Percentiles rank a stretch among this genome's conserved stretches.
Conservation (phyloP, 305 asterid genomes). For the Fraxinus baroniana region DNA sequence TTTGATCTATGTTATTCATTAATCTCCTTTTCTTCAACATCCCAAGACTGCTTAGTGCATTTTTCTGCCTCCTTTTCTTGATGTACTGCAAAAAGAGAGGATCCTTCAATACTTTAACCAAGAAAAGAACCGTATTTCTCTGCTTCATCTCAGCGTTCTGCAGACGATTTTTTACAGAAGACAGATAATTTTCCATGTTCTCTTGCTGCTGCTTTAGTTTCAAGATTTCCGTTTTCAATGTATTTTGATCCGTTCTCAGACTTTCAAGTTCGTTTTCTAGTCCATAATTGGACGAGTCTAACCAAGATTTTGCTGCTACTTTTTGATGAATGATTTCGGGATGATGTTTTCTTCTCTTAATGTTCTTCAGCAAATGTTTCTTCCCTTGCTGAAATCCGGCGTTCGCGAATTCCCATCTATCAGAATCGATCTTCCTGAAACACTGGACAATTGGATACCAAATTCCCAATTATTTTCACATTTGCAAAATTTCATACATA, state of each 20-base stretch:
- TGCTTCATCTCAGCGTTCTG: slow-evolving; percentile 27
- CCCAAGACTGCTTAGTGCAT: neutral
- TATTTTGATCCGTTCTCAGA: slow-evolving; percentile 40
- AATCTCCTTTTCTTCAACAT: slow-evolving; percentile 29
- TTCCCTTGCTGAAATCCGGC: slow-evolving; percentile 63
- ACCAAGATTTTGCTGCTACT: slow-evolving; percentile 26
- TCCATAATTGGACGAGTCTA: slow-evolving; percentile 21
- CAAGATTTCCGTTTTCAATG: slow-evolving; percentile 38
- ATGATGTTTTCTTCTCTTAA: slow-evolving; percentile 61
- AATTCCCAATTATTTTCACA: neutral
- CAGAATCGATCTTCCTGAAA: slow-evolving; percentile 73
- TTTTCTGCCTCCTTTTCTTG: slow-evolving; percentile 26
- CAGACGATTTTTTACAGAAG: slow-evolving; percentile 33
- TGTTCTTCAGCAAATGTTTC: slow-evolving; percentile 64
- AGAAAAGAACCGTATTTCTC: slow-evolving; percentile 28
- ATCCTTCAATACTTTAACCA: slow-evolving; percentile 34
- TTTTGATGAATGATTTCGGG: slow-evolving; percentile 33
- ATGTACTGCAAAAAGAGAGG: slow-evolving; percentile 27
- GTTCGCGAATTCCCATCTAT: slow-evolving; percentile 79
- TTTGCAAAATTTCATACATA: neutral
- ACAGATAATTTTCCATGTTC: slow-evolving; percentile 33
- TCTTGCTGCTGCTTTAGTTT: slow-evolving; percentile 61
- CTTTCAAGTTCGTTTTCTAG: slow-evolving; percentile 39
- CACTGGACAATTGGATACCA: slow-evolving; percentile 33
- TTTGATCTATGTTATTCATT: neutral